Percentiles rank a stretch among this genome's conserved stretches.
Conservation (phyloP, 164 flowering plant genomes). For the Nymphaea thermarum region DNA sequence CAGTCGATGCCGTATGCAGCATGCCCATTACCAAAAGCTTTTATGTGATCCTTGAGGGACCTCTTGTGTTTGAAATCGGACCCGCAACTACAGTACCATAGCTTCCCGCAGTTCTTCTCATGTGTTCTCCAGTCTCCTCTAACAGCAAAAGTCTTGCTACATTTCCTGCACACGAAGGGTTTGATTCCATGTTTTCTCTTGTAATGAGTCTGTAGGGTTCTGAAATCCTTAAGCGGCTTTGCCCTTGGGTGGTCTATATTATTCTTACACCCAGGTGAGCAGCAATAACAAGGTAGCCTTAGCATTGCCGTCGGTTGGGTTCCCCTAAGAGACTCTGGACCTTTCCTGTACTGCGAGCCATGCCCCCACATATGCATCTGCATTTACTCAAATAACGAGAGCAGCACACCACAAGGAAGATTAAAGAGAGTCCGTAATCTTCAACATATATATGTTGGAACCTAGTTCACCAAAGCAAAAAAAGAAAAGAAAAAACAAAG, state of each 20-base stretch:
- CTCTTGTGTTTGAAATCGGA: slow-evolving; percentile 76
- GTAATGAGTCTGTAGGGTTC: slow-evolving; percentile 70
- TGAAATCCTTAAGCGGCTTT: slow-evolving; percentile 62
- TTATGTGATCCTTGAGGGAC: slow-evolving; percentile 60
- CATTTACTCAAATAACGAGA: not conserved
- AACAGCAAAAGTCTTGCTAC: slow-evolving; percentile 60
- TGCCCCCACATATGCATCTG: slow-evolving; percentile 82
- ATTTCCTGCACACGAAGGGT: slow-evolving; percentile 48
- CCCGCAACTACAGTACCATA: slow-evolving; percentile 68
- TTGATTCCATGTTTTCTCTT: slow-evolving; percentile 63
- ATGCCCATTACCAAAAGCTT: slow-evolving; percentile 58
- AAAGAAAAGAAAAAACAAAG: not conserved
- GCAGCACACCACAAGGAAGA: not conserved
- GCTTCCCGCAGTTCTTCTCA: slow-evolving; percentile 67
- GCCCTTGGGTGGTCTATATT: slow-evolving; percentile 57
- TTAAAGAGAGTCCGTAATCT: no score
- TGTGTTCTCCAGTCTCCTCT: slow-evolving; percentile 76
- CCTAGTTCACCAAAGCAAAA: not conserved
- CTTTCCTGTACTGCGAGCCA: slow-evolving; percentile 54
- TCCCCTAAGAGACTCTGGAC: slow-evolving; percentile 46
- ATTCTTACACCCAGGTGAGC: slow-evolving; percentile 63
- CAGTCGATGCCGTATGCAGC: slow-evolving; percentile 56
- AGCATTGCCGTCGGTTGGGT: slow-evolving; percentile 38
- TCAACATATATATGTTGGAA: no score
- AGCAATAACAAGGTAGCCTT: slow-evolving; percentile 58